Percentiles rank a stretch among this genome's conserved stretches.
phyloP scores from a whole-genome alignment of 306 rosid genomes.

The Cicer judaicum region DNA sequence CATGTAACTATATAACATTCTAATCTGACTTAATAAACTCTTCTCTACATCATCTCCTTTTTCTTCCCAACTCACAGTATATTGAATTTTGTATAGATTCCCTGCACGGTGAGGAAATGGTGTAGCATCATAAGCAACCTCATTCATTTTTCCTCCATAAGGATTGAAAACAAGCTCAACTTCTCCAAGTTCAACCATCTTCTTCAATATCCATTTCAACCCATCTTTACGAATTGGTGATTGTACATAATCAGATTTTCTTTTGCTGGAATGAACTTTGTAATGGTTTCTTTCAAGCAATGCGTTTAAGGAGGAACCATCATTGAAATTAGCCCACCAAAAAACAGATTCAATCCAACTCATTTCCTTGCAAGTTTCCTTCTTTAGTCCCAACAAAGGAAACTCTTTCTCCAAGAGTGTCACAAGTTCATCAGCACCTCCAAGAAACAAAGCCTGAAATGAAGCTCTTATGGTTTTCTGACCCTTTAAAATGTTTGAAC shows the following conservation, averaged over 20 bases:
- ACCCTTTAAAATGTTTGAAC: conserved; percentile 47
- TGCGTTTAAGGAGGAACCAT: conserved; percentile 40
- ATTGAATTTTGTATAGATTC: conserved; percentile 70
- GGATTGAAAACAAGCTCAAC: conserved; percentile 71
- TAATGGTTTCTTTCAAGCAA: conserved; percentile 60
- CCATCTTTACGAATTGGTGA: conserved; percentile 58
- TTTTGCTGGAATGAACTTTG: conserved; percentile 47
- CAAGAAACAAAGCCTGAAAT: conserved; percentile 56
- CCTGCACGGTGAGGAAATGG: conserved; percentile 81
- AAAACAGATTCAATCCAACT: conserved; percentile 68
- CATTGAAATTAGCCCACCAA: conserved; percentile 59
- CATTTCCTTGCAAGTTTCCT: conserved; percentile 58
- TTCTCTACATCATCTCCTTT: conserved; percentile 42
- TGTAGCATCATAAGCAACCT: conserved; percentile 53
- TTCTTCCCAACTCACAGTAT: conserved; percentile 62
- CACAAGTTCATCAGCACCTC: conserved; percentile 58
- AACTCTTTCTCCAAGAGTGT: conserved; percentile 56
- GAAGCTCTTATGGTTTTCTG: conserved; percentile 49
- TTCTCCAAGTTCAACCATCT: conserved; percentile 63
- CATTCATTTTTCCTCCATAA: conserved; percentile 78
- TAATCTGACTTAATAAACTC: conserved; percentile 45
- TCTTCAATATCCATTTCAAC: conserved; percentile 56
- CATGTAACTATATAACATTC: conserved; percentile 61
- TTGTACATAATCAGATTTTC: conserved; percentile 75
- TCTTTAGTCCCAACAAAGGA: conserved; percentile 60